A percentile compares a stretch with the other conserved stretches of the same genome.
Conservation (phyloP, 2,329 filamentous ascomycete genomes). For the Botrytis tulipae region DNA sequence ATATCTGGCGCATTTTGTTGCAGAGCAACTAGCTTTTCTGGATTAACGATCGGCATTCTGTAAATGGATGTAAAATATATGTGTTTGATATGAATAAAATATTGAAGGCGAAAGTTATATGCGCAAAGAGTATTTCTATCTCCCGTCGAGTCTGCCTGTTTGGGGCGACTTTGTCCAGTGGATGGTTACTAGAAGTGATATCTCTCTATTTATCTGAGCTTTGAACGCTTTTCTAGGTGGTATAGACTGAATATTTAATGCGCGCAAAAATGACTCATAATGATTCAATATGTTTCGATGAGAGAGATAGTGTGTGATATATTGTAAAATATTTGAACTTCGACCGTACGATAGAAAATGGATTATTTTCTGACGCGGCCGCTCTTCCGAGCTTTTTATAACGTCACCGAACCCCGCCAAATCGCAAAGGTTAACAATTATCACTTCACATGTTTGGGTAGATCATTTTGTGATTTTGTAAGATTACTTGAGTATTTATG, state of each 20-base stretch:
- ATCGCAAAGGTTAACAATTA: background rate
- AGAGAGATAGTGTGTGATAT: background rate
- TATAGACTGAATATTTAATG: background rate
- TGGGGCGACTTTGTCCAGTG: background rate
- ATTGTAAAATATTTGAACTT: background rate
- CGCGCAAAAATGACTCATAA: background rate
- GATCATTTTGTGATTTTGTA: too few species aligned
- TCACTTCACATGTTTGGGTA: background rate
- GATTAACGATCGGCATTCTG: slow-evolving; percentile 83
- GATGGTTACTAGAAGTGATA: background rate
- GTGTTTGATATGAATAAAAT: background rate
- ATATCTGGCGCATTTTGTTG: slow-evolving; percentile 86
- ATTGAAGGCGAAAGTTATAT: background rate
- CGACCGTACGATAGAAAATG: background rate
- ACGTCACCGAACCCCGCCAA: slow-evolving; percentile 7
- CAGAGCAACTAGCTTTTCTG: slow-evolving; percentile 85
- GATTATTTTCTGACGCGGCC: slow-evolving; percentile 8
- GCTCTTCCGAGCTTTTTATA: background rate
- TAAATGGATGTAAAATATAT: slow-evolving; percentile 24
- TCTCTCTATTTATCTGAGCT: background rate
- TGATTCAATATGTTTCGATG: slow-evolving; percentile 9
- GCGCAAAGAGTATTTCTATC: background rate
- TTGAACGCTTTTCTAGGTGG: background rate
- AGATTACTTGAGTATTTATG: too few species aligned
- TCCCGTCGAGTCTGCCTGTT: slow-evolving; percentile 1